phyloP scores from a whole-genome alignment of 768 basidiomycete genomes.

The Botryobasidium botryosum region DNA sequence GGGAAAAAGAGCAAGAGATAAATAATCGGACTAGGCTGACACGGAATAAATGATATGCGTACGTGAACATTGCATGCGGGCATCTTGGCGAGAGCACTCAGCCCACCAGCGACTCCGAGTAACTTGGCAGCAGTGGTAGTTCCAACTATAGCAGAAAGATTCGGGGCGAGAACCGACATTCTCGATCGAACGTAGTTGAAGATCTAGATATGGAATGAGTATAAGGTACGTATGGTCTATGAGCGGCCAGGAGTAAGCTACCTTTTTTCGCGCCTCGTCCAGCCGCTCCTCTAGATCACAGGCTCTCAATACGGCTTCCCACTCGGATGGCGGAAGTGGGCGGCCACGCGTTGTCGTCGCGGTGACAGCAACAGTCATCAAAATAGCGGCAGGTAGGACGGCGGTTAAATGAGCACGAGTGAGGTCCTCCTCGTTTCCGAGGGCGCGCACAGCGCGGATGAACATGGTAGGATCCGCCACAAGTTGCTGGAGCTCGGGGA shows the following conservation, averaged over 20 bases:
- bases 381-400: slow-evolving; percentile 71
- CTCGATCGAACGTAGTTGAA: slow-evolving; percentile 98
- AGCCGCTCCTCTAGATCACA: slow-evolving; percentile 79
- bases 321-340: slow-evolving; percentile 47
- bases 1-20: not conserved
- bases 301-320: slow-evolving; percentile 68
- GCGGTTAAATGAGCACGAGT: slow-evolving; percentile 71
- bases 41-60: slow-evolving; percentile 17
- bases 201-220: slow-evolving; percentile 52
- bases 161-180: slow-evolving; percentile 97
- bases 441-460: slow-evolving; percentile 72
- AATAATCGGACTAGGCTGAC: not conserved
- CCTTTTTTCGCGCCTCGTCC: slow-evolving; percentile 81
- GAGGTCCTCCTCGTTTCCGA: slow-evolving; percentile 82
- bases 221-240: no score
- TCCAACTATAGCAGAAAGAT: slow-evolving; percentile 95
- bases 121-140: slow-evolving; percentile 97
- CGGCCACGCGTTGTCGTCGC: slow-evolving; percentile 82
- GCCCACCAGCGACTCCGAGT: slow-evolving; percentile 90
- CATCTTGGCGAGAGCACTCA: slow-evolving; percentile 81
- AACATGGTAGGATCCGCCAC: slow-evolving; percentile 85
- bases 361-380: slow-evolving; percentile 92
- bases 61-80: slow-evolving; percentile 92
- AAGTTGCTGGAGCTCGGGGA: slow-evolving; percentile 93
- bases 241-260: no score